A percentile compares a stretch with the other conserved stretches of the same genome.
These are phyloP conservation scores for Onygenales sp. DNA, from an alignment of 2,329 filamentous ascomycete genomes.

Conservation along the genomic window DNA sequence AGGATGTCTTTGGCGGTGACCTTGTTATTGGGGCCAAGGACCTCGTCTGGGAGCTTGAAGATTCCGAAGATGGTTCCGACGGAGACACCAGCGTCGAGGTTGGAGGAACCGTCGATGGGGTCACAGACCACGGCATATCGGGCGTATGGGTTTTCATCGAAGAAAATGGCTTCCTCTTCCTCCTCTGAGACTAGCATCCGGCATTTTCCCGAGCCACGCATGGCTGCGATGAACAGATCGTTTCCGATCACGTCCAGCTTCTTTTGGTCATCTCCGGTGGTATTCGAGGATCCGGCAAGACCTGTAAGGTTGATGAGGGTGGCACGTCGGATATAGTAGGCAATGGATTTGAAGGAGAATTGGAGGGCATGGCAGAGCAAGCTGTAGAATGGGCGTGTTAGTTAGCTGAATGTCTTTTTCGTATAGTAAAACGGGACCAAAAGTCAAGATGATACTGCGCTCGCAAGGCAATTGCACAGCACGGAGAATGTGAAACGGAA, in stretches of 20 bases:
- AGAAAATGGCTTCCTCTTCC: conserved; percentile 85
- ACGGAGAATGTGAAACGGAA: neutral
- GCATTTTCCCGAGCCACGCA: conserved; percentile 86
- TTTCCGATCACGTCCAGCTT: conserved; percentile 99
- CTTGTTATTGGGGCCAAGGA: conserved; percentile 42
- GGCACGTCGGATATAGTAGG: conserved; percentile 96
- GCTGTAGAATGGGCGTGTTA: conserved; percentile 37
- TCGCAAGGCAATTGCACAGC: neutral
- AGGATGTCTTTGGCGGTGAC: conserved; percentile 64
- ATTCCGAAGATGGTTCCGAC: conserved; percentile 96
- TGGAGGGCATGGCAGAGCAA: conserved; percentile 94
- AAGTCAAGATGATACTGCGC: neutral
- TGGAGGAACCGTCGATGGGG: conserved; percentile 95
- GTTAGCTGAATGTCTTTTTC: conserved; percentile 1
- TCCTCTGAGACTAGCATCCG: conserved; percentile 94
- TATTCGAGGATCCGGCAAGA: conserved; percentile 88
- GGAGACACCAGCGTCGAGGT: conserved; percentile 93
- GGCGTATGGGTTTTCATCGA: conserved; percentile 61
- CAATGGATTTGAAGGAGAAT: conserved; percentile 99
- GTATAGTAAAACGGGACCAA: conserved; percentile 1
- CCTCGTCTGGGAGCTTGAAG: conserved; percentile 72
- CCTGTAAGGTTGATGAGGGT: conserved; percentile 93
- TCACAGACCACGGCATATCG: conserved; percentile 95
- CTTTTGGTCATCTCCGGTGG: conserved; percentile 96
- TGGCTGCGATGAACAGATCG: conserved; percentile 91